Evolutionary conservation across 192 early-diverging fungal genomes (phyloP), one percentile per base, ranked within the genome.

Genomic region (Obelidium mucronatum): DNA sequence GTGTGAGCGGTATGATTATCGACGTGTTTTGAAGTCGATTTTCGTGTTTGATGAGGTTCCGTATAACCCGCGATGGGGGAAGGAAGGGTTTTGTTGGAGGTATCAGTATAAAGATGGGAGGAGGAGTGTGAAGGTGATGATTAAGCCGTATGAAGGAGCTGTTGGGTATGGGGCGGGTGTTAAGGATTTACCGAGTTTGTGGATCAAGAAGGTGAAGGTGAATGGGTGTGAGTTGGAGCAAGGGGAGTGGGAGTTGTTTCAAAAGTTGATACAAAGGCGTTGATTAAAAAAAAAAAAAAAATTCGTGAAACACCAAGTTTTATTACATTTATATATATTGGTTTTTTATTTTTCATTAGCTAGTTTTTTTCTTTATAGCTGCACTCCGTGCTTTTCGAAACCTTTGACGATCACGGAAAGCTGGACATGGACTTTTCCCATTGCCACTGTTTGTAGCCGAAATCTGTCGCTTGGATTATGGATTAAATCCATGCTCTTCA

Each of bases 341-440:
- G 8, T 15, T 48, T 19, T 48, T 15, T 48, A 19, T 15, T 0
- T 15, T 48, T 0, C 8, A 48, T 15, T 48, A 48, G 19, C 8
- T 48, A 19, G 44, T 19, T 48, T 48, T n/a, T 6, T 19, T 76
- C 33, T 15, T 78, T 59, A 80, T 30, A 84, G 28, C 13, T 40
- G 58, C 8, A 87, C 78, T 15, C 87, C 87, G 60, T 84, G 80
- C 13, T 67, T 75, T 19, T 79, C 78, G 75, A 88, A 88, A 39
- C 87, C 87, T 11, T 84, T 55, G 48, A 85, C 40, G 13, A 86
- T 70, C 19, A 89, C 68, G 19, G 70, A 73, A 30, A 89, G 36
- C 52, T 84, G 74, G 1, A 85, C n/a, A 40, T 87, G 82, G 35
- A 89, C 80, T 61, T 85, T 89, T 28, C 87, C 87, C 87, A 89